phyloP scores from a whole-genome alignment of 768 basidiomycete species.

The Mycena kentingensis region DNA sequence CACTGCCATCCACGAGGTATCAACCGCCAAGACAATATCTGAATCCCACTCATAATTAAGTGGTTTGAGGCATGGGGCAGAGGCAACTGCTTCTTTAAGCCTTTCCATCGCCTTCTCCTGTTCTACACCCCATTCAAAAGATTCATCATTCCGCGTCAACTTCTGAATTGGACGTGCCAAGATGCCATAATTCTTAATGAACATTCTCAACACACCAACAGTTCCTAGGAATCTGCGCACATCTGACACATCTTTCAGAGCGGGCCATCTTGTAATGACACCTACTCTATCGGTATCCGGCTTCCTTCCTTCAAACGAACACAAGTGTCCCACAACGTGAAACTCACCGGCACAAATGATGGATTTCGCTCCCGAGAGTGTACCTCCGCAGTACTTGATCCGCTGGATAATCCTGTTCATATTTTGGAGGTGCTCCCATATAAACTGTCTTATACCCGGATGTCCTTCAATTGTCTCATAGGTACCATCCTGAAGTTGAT shows the following conservation, averaged over 20 bases:
- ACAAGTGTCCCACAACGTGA: no score
- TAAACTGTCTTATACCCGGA: slow-evolving; percentile 30
- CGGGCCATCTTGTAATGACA: slow-evolving; percentile 20
- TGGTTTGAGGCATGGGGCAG: slow-evolving; percentile 27
- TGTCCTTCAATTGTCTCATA: slow-evolving; percentile 28
- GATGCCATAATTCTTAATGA: slow-evolving; percentile 19
- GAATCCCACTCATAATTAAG: no score
- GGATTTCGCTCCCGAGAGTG: no score
- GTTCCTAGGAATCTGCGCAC: slow-evolving; percentile 11
- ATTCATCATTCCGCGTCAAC: slow-evolving; percentile 5
- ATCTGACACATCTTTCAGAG: background rate
- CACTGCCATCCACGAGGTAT: slow-evolving; percentile 33
- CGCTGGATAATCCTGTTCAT: slow-evolving; percentile 37
- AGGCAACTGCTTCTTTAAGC: slow-evolving; percentile 17
- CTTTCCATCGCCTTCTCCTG: slow-evolving; percentile 28
- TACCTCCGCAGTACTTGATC: no score
- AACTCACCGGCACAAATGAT: no score
- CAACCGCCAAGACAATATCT: slow-evolving; percentile 32
- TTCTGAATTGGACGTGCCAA: slow-evolving; percentile 11
- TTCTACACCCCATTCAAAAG: slow-evolving; percentile 30
- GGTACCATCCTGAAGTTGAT: background rate
- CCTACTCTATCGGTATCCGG: slow-evolving; percentile 15
- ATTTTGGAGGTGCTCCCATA: slow-evolving; percentile 39
- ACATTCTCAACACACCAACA: slow-evolving; percentile 13
- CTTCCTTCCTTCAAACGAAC: no score